Evolutionary conservation across 768 basidiomycete species (phyloP).

Genomic region (Calocera viscosa): DNA sequence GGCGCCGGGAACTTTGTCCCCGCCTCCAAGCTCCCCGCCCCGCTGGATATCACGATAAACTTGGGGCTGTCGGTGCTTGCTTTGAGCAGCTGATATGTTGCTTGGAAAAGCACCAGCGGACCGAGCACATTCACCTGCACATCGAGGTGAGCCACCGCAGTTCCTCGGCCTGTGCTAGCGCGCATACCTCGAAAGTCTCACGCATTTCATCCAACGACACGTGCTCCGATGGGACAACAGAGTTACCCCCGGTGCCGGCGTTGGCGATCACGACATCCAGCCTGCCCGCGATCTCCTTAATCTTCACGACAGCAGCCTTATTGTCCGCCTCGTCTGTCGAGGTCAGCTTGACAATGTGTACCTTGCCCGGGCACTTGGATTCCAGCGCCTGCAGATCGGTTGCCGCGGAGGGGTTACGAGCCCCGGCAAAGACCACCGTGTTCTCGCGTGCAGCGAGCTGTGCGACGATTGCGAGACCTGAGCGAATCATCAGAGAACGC

Average conservation of each 20-base stretch:
- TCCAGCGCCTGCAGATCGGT: slow-evolving; percentile 9
- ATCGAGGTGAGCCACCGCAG: too few species aligned
- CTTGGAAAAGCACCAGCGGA: slow-evolving; percentile 18
- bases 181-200: slow-evolving; percentile 9
- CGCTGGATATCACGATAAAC: slow-evolving; percentile 16
- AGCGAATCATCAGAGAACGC: not conserved
- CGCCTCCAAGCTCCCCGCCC: not conserved
- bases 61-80: not conserved
- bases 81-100: slow-evolving; percentile 12
- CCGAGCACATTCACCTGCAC: slow-evolving; percentile 17
- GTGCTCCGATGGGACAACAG: not conserved
- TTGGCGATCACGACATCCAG: slow-evolving; percentile 21
- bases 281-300: slow-evolving; percentile 16
- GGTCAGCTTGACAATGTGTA: slow-evolving; percentile 16
- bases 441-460: slow-evolving; percentile 5
- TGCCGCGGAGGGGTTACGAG: slow-evolving; percentile 11
- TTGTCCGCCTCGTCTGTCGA: slow-evolving; percentile 14
- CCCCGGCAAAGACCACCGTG: slow-evolving; percentile 18
- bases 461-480: slow-evolving; percentile 9
- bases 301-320: slow-evolving; percentile 8
- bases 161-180: too few species aligned
- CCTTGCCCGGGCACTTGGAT: slow-evolving; percentile 6
- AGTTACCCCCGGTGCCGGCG: slow-evolving; percentile 18
- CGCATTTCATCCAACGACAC: not conserved
- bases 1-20: too few species aligned